A percentile compares a stretch with the other conserved stretches of the same genome.
Evolutionary conservation across 2,329 filamentous ascomycete species (phyloP).

Genomic region (Colletotrichum sp.): DNA sequence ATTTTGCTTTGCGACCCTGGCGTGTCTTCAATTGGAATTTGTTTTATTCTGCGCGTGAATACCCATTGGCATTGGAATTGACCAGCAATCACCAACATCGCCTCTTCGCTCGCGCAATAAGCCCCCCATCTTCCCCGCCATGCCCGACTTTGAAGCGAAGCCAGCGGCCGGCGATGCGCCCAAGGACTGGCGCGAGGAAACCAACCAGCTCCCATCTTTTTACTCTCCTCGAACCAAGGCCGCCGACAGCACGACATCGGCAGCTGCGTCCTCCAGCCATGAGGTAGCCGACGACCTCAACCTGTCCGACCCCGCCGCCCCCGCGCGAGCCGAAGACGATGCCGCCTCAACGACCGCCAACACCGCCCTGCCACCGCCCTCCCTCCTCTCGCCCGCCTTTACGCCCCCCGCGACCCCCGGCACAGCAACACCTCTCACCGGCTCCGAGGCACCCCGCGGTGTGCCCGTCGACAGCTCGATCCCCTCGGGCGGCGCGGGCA

Average conservation of each 20-base stretch:
- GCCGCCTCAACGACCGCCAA: slow-evolving; percentile 13
- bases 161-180: slow-evolving; percentile 13
- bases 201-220: slow-evolving; percentile 48
- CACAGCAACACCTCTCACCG: slow-evolving; percentile 53
- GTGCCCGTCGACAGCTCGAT: slow-evolving; percentile 66
- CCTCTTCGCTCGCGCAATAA: not conserved
- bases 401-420: slow-evolving; percentile 73
- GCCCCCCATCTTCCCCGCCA: not conserved
- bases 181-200: slow-evolving; percentile 33
- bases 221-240: slow-evolving; percentile 46
- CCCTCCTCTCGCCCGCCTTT: slow-evolving; percentile 86
- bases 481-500: slow-evolving; percentile 63
- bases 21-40: not conserved
- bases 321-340: slow-evolving; percentile 8
- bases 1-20: not conserved
- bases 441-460: slow-evolving; percentile 48
- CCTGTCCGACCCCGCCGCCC: slow-evolving; percentile 17
- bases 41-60: not conserved
- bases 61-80: not conserved
- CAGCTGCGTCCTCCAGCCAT: slow-evolving; percentile 20
- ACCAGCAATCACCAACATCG: not conserved
- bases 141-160: slow-evolving; percentile 29
- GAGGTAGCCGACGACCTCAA: slow-evolving; percentile 13
- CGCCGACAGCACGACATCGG: slow-evolving; percentile 21
- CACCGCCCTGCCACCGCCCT: slow-evolving; percentile 55